These are phyloP conservation scores for Liriodendron chinense DNA, from an alignment of 164 flowering plant genomes.

Conservation along the genomic window DNA sequence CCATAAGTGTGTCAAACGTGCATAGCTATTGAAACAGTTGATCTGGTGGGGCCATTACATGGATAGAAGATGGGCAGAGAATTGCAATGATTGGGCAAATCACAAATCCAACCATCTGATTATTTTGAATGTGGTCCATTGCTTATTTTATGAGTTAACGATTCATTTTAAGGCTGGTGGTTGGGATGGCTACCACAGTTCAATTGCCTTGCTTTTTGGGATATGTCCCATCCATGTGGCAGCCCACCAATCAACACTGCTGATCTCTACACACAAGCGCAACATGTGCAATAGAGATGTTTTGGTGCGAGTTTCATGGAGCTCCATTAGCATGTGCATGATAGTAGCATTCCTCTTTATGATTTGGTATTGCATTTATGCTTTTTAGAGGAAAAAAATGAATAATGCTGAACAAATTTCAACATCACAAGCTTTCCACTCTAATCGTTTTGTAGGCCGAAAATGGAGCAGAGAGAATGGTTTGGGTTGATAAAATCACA, in stretches of 20 bases:
- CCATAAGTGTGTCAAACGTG: not conserved
- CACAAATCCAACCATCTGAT: not conserved
- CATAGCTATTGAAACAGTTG: not conserved
- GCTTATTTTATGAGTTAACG: not conserved
- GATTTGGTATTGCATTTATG: not conserved
- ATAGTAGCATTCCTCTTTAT: not conserved
- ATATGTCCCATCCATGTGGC: not conserved
- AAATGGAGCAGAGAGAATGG: conserved; percentile 85
- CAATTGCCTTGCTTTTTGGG: not conserved
- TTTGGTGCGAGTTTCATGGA: not conserved
- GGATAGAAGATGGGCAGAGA: not conserved
- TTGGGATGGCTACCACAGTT: not conserved
- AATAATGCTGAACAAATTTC: not conserved
- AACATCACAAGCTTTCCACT: not conserved
- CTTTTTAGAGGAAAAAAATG: not conserved
- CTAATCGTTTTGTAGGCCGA: conserved; percentile 67
- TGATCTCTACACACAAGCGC: not conserved
- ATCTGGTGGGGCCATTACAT: not conserved
- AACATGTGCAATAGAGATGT: not conserved
- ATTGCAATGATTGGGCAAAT: not conserved
- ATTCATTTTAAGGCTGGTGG: not conserved
- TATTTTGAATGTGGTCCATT: not conserved
- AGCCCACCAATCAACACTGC: not conserved
- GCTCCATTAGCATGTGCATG: too few species aligned
- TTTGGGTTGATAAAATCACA: conserved; percentile 84